Evolutionary conservation across 352 stramenopile genomes (phyloP), one percentile per base, ranked within the genome.

Genomic region (Discostella stelligera): DNA sequence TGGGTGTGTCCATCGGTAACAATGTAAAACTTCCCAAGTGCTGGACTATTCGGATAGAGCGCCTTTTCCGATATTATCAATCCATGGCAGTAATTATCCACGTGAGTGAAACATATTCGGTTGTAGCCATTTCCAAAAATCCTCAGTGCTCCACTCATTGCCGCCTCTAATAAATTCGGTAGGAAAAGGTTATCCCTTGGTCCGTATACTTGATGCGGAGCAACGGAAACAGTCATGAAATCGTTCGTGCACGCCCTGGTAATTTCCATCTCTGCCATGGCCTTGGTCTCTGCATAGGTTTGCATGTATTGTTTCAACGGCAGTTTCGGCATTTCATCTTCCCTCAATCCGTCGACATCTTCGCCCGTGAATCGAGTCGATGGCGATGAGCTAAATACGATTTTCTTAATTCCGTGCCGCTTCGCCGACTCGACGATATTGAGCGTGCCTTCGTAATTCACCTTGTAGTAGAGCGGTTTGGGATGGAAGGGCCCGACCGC

Each of bases 201-300:
- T n/a, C 94, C 93, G 62, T 97, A 97, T 0, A 97, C 90, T 85
- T 97, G 94, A 82, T 97, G 94, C n/a, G 94, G 94, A 23, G 93
- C 92, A 2, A 97, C 93, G 30, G 90, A 80, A 23, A 96, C 82
- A n/a, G 94, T 97, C 37, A 94, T 79, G 16, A 97, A 86, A 21
- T 88, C 67, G 21, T 83, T 69, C 41, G 56, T 77, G 46, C 82
- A 88, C 5, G 79, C 87, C 25, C 84, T 83, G 0, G 66, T 54
- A 0, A 93, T 83, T 18, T 80, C 82, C 25, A 85, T 77, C 82
- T 94, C 89, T 18, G 81, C 89, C 64, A 90, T 81, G 46, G 91
- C 93, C 61, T 95, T 94, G 6, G 91, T 92, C 71, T 93, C 89
- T 4, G 89, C 93, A 71, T 97, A 97, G 25, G 90, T 81, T 64